A percentile compares a stretch with the other conserved stretches of the same genome.
These are phyloP conservation scores for Malania oleifera DNA, from an alignment of 164 flowering plant species.

Conservation along the genomic window DNA sequence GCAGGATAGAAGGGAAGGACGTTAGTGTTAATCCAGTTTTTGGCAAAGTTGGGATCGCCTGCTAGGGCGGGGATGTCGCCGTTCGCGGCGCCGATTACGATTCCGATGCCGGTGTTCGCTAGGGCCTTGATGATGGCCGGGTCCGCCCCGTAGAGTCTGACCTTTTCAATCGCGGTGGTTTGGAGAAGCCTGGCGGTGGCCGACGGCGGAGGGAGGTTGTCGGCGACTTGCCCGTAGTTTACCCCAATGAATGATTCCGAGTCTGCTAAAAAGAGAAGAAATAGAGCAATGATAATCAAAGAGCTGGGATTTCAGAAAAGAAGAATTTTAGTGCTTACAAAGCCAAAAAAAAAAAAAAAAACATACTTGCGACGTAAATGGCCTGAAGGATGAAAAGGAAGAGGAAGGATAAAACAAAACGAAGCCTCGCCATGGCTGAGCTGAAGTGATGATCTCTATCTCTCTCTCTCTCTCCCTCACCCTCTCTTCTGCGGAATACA, in stretches of 20 bases:
- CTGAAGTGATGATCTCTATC: background rate
- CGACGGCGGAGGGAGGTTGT: slow-evolving; percentile 80
- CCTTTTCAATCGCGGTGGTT: slow-evolving; percentile 60
- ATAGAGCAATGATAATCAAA: background rate
- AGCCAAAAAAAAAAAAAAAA: too few species aligned
- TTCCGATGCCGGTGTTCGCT: slow-evolving; percentile 75
- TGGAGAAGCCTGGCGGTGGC: slow-evolving; percentile 67
- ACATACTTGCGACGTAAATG: background rate
- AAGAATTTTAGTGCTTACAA: too few species aligned
- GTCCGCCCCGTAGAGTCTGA: slow-evolving; percentile 77
- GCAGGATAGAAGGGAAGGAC: slow-evolving; percentile 76
- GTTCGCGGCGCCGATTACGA: slow-evolving; percentile 69
- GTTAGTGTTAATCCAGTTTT: slow-evolving; percentile 66
- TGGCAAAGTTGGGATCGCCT: slow-evolving; percentile 61
- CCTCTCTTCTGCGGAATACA: background rate
- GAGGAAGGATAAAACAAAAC: too few species aligned
- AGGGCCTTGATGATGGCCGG: slow-evolving; percentile 73
- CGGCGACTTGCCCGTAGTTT: slow-evolving; percentile 85
- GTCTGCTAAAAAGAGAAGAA: slow-evolving; percentile 28
- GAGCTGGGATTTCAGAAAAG: background rate
- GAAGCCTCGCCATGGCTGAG: background rate
- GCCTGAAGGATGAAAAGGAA: background rate
- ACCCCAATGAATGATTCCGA: slow-evolving; percentile 75
- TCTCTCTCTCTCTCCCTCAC: background rate
- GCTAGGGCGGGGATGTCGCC: slow-evolving; percentile 75